Evolutionary conservation across 2,329 filamentous ascomycete genomes (phyloP).

Genomic region (Emergomyces africanus): DNA sequence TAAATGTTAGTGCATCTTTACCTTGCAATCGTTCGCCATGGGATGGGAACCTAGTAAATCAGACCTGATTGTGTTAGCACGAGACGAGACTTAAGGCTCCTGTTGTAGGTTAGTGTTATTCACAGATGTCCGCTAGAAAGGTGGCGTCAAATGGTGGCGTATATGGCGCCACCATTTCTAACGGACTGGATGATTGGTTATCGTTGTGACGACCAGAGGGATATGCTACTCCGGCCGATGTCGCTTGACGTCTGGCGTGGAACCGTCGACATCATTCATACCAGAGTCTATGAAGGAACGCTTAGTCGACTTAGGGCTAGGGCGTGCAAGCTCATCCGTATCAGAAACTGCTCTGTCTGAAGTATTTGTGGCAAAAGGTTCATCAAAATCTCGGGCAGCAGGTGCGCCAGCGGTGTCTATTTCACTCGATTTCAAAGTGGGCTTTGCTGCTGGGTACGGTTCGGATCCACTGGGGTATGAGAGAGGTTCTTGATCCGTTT

Average conservation of each 20-base stretch:
- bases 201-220: not conserved
- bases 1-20: not conserved
- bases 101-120: not conserved
- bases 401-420: not conserved
- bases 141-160: no score
- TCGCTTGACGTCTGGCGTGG: slow-evolving; percentile 1
- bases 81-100: not conserved
- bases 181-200: no score
- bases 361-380: not conserved
- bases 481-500: not conserved
- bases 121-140: not conserved
- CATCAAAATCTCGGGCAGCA: not conserved
- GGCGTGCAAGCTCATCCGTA: not conserved
- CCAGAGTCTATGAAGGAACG: slow-evolving; percentile 1
- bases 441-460: not conserved
- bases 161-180: not conserved
- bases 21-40: not conserved
- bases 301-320: slow-evolving; percentile 1
- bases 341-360: not conserved
- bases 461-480: not conserved
- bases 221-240: slow-evolving; percentile 1
- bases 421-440: not conserved
- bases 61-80: not conserved
- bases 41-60: not conserved
- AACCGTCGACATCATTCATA: not conserved